These are phyloP conservation scores for Cymbopogon citratus DNA, from an alignment of 176 grass and related monocot species.

Conservation along the genomic window DNA sequence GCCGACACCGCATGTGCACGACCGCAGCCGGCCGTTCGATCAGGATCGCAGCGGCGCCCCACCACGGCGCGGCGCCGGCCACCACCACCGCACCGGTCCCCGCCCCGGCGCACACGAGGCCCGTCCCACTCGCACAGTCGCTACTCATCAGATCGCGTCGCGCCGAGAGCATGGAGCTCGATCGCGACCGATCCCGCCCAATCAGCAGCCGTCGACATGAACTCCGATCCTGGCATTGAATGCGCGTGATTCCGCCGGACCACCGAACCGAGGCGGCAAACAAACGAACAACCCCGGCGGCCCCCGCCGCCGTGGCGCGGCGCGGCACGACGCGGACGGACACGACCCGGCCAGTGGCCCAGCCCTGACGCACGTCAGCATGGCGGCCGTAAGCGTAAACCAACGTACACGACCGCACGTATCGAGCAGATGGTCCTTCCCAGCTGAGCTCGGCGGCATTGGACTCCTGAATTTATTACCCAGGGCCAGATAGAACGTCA, in stretches of 20 bases:
- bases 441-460: neutral
- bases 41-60: conserved; percentile 13
- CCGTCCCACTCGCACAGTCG: neutral
- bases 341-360: neutral
- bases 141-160: neutral
- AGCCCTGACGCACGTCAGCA: neutral
- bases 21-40: conserved; percentile 43
- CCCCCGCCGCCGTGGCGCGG: neutral
- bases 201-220: neutral
- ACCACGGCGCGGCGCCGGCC: too few species aligned
- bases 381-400: too few species aligned
- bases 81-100: conserved; percentile 30
- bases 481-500: neutral
- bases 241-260: neutral
- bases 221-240: conserved; percentile 19
- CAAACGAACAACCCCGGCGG: neutral
- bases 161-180: neutral
- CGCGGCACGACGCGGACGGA: neutral
- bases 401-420: neutral
- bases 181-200: neutral
- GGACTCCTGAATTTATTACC: neutral
- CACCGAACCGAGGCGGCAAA: neutral
- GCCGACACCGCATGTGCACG: conserved; percentile 34
- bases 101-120: neutral
- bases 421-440: neutral